phyloP scores from a whole-genome alignment of 2,329 filamentous ascomycete genomes.

The Curvularia sp. region DNA sequence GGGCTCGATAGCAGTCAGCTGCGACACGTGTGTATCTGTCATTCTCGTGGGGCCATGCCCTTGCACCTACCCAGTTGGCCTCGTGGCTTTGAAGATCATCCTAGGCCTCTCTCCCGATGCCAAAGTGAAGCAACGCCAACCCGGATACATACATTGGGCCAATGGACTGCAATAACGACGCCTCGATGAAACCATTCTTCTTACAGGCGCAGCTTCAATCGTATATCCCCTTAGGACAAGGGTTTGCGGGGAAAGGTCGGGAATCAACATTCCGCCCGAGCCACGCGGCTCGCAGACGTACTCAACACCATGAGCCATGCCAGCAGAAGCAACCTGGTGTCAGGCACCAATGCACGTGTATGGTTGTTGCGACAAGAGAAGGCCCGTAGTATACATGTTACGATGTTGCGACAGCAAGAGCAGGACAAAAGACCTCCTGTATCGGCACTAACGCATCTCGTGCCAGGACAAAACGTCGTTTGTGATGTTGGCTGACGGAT shows the following conservation, averaged over 20 bases:
- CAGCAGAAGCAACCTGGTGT: neutral
- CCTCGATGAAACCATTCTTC: slow-evolving; percentile 1
- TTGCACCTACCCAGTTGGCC: neutral
- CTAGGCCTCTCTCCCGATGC: neutral
- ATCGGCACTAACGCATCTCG: neutral
- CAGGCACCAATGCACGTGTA: neutral
- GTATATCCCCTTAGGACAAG: no score
- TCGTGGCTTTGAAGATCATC: neutral
- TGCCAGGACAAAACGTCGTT: neutral
- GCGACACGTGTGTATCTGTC: neutral
- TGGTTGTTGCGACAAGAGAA: neutral
- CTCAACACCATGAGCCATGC: slow-evolving; percentile 2
- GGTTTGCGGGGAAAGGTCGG: neutral
- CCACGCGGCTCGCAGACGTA: neutral
- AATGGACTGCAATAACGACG: neutral
- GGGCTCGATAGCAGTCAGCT: neutral
- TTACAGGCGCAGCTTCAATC: neutral
- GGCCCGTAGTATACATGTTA: slow-evolving; percentile 3
- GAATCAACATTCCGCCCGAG: neutral
- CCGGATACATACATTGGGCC: neutral
- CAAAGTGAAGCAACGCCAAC: neutral
- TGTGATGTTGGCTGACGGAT: neutral
- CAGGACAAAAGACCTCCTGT: neutral
- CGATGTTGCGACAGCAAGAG: neutral
- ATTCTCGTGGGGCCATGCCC: neutral